Evolutionary conservation across 495 filamentous ascomycete species (phyloP).

Genomic region (Aspergillus ellipticus): DNA sequence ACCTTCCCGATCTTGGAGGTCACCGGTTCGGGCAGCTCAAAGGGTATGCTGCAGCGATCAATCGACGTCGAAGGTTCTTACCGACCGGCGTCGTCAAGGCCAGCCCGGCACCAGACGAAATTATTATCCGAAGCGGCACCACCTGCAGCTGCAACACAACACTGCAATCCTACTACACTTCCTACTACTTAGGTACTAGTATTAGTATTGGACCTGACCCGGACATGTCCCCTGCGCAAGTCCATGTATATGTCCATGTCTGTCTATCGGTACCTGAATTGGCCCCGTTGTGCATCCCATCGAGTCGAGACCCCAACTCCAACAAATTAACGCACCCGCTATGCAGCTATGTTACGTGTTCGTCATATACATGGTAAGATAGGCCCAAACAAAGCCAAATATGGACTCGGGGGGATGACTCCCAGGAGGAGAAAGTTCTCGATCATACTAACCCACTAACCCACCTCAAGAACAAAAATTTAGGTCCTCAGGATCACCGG

Average conservation of each 20-base stretch:
- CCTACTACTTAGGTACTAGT: too few species aligned
- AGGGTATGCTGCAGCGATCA: not conserved
- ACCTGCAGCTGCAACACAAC: conserved; percentile 2
- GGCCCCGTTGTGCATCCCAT: not conserved
- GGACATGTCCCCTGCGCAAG: too few species aligned
- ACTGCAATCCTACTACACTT: not conserved
- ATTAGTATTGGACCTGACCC: too few species aligned
- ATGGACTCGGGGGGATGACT: not conserved
- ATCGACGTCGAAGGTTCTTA: not conserved
- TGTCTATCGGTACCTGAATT: not conserved
- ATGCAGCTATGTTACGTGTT: not conserved
- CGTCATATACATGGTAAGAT: not conserved
- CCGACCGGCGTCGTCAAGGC: conserved; percentile 6
- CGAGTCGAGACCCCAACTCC: not conserved
- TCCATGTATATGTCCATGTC: not conserved
- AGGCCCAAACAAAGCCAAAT: not conserved
- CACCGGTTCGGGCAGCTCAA: conserved; percentile 2
- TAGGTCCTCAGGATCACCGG: not conserved
- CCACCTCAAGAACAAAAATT: not conserved
- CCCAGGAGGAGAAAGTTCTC: not conserved
- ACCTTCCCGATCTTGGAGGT: not conserved
- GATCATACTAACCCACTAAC: too few species aligned
- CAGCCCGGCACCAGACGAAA: conserved; percentile 12
- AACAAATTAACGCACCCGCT: not conserved
- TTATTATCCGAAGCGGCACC: conserved; percentile 16